Conservation (phyloP, 2,329 filamentous ascomycete species). For the Diaporthe destruens region DNA sequence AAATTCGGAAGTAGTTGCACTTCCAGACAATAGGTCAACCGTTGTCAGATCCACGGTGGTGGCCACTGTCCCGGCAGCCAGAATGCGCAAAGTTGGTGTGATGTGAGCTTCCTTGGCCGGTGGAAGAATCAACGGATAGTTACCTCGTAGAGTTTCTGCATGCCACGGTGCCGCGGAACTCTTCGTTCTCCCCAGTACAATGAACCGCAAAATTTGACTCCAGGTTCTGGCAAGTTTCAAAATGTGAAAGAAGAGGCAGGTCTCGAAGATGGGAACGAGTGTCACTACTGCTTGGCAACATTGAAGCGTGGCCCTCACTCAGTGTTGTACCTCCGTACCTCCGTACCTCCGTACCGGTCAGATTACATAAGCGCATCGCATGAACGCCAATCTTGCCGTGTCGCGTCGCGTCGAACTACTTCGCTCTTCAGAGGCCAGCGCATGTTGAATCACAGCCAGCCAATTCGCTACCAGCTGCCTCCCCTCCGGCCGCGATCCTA, state of each 20-base stretch:
- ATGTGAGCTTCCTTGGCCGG: neutral
- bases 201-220: neutral
- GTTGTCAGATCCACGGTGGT: neutral
- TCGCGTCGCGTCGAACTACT: conserved; percentile 27
- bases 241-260: no score
- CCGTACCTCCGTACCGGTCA: neutral
- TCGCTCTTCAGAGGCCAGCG: conserved; percentile 12
- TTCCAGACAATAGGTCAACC: neutral
- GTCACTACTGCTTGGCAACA: neutral
- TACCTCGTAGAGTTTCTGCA: neutral
- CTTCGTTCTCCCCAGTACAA: neutral
- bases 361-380: conserved; percentile 15
- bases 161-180: neutral
- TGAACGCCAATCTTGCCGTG: conserved; percentile 35
- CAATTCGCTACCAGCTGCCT: conserved; percentile 2
- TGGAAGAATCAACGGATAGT: neutral
- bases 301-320: neutral
- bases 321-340: neutral
- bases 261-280: no score
- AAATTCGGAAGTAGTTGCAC: neutral
- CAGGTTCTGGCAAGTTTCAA: no score
- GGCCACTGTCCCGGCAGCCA: neutral
- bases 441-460: conserved; percentile 23
- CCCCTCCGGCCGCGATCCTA: conserved; percentile 13
- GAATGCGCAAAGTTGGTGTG: neutral